These are phyloP conservation scores for Botrytis hyacinthi DNA, from an alignment of 2,329 filamentous ascomycete genomes.

Conservation along the genomic window DNA sequence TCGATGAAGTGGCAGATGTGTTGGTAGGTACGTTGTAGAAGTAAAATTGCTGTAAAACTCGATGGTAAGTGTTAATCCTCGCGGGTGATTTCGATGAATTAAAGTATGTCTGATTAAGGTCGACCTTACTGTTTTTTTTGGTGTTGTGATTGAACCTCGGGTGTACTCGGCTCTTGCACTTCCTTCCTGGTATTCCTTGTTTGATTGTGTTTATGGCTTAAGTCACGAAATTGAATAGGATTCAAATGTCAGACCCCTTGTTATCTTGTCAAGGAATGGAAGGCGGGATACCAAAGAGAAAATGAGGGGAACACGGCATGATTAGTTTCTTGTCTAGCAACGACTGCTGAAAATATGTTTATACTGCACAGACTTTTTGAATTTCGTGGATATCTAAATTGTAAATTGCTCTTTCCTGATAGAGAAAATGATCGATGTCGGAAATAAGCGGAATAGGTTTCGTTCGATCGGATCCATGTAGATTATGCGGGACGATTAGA, in stretches of 20 bases:
- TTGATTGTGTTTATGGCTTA: background rate
- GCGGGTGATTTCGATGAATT: background rate
- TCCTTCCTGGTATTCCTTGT: constrained; percentile 13
- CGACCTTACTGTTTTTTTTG: background rate
- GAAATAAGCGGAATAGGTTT: constrained; percentile 7
- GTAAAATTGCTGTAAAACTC: background rate
- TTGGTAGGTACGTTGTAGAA: background rate
- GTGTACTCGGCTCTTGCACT: constrained; percentile 9
- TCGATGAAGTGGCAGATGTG: constrained; percentile 16
- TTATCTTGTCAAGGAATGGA: background rate
- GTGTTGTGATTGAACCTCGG: constrained; percentile 2
- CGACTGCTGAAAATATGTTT: background rate
- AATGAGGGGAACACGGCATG: background rate
- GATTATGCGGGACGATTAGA: constrained; percentile 1
- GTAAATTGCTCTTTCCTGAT: background rate
- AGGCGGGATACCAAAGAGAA: background rate
- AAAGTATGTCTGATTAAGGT: background rate
- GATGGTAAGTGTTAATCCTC: background rate
- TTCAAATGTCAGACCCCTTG: background rate
- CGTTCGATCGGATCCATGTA: background rate
- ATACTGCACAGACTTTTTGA: background rate
- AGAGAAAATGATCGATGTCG: background rate
- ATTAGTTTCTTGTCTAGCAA: background rate
- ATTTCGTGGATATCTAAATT: background rate
- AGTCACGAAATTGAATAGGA: background rate